These are phyloP conservation scores for Amaranthus cruentus DNA, from an alignment of 148 eudicot genomes.

Conservation along the genomic window DNA sequence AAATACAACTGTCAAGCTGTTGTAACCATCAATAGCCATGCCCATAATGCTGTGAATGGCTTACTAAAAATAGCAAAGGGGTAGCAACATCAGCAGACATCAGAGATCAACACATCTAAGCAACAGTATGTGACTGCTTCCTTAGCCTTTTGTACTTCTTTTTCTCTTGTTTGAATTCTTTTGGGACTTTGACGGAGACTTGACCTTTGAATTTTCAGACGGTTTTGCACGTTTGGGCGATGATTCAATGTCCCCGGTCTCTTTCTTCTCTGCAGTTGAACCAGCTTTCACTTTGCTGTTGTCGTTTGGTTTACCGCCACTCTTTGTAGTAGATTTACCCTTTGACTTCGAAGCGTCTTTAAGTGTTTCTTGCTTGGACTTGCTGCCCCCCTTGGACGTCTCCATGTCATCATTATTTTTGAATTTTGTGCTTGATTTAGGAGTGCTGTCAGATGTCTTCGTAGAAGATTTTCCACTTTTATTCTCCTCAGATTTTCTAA, in stretches of 20 bases:
- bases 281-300: constrained; percentile 36
- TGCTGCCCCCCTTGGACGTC: constrained; percentile 24
- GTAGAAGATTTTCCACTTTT: constrained; percentile 26
- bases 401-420: constrained; percentile 26
- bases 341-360: constrained; percentile 36
- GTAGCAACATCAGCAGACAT: neutral
- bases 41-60: constrained; percentile 6
- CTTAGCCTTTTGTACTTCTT: constrained; percentile 15
- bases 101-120: constrained; percentile 9
- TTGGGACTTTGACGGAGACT: constrained; percentile 24
- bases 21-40: constrained; percentile 6
- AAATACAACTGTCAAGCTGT: neutral
- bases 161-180: constrained; percentile 31
- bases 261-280: constrained; percentile 35
- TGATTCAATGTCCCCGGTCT: constrained; percentile 31
- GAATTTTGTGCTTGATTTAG: constrained; percentile 33
- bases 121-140: neutral
- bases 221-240: constrained; percentile 31
- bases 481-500: constrained; percentile 24
- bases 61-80: neutral
- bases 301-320: constrained; percentile 36
- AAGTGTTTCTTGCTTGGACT: constrained; percentile 30
- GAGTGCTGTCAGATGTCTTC: constrained; percentile 25
- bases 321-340: constrained; percentile 35
- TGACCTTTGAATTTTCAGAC: constrained; percentile 25